Conservation (phyloP, 768 basidiomycete genomes). For the Rhodosporidiobolus odoratus region DNA sequence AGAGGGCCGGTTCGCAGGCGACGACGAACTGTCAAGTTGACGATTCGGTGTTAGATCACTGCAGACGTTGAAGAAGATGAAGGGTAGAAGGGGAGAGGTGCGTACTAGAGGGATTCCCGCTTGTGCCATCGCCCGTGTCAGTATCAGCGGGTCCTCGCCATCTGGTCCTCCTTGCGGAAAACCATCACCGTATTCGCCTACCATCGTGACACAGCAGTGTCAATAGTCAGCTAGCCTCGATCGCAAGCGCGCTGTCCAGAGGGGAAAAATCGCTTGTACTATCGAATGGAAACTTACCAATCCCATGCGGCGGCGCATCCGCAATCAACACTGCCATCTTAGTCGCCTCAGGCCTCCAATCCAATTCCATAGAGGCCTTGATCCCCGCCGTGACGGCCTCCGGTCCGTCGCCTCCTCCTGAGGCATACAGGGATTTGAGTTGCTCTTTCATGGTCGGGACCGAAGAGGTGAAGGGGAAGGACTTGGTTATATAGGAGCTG, state of each 20-base stretch:
- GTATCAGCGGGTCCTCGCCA: constrained; percentile 74
- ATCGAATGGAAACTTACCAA: no score
- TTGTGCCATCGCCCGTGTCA: constrained; percentile 83
- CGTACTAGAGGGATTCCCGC: constrained; percentile 83
- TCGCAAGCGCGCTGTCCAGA: no score
- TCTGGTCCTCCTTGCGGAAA: constrained; percentile 70
- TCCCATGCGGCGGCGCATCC: constrained; percentile 95
- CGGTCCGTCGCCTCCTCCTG: constrained; percentile 82
- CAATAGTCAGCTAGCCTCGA: constrained; percentile 8
- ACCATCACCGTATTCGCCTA: constrained; percentile 66
- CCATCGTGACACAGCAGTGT: no score
- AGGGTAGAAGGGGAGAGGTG: constrained; percentile 15
- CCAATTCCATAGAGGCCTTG: constrained; percentile 73
- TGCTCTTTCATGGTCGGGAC: constrained; percentile 79
- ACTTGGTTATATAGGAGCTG: constrained; percentile 78
- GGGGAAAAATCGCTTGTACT: no score
- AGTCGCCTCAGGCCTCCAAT: constrained; percentile 79
- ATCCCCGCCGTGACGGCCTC: constrained; percentile 96
- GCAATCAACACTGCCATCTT: constrained; percentile 97
- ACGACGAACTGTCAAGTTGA: constrained; percentile 72
- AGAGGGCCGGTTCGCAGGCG: constrained; percentile 94
- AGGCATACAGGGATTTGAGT: constrained; percentile 76
- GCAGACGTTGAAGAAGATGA: neutral
- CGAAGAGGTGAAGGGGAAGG: constrained; percentile 89
- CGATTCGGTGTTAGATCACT: neutral